Evolutionary conservation across 352 stramenopile species (phyloP), one percentile per base, ranked within the genome.

Genomic region (Phytophthora meadii): DNA sequence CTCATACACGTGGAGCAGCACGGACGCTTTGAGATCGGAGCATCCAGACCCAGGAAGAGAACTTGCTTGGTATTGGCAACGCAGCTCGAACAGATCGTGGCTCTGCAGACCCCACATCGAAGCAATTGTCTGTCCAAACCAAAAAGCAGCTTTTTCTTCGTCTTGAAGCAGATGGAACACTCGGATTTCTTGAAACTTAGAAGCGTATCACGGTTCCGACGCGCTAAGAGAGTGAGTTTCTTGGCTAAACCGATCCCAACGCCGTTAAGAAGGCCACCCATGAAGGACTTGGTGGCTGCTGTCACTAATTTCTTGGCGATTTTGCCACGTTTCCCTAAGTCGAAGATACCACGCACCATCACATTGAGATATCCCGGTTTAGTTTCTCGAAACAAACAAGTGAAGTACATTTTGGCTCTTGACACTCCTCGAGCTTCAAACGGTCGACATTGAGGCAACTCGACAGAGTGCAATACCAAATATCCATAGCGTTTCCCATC

Each of bases 191-290:
- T 36, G 30, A 36, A 36, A 36, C 30, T 36, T 14, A 14, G 27
- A 17, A 52, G 39, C 17, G 36, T 15, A 24, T 54, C 6, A 1
- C 25, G 28, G 8, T 72, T 61, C 1, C 48, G 59, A n/a, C 62
- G 61, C 40, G 74, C 66, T 25, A 87, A 25, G 10, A 81, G 54
- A 15, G 76, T 84, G 24, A 86, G 67, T 52, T 82, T 86, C 72
- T 86, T 86, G 42, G 77, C 75, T 25, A 80, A 62, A 4, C 74
- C 68, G 34, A 72, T 78, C 4, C 56, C 63, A 24, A 80, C 63
- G 19, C 70, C 70, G 15, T 79, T 74, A 8, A 84, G 37, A 27
- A 82, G 27, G 7, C 69, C 71, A 1, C 66, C 42, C 25, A 79
- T 72, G 27, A 83, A 58, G 0, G 66, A 75, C 17, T 70, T 68